A percentile compares a stretch with the other conserved stretches of the same genome.
Conservation (phyloP, 306 rosid genomes). For the Adenanthera pavonina region DNA sequence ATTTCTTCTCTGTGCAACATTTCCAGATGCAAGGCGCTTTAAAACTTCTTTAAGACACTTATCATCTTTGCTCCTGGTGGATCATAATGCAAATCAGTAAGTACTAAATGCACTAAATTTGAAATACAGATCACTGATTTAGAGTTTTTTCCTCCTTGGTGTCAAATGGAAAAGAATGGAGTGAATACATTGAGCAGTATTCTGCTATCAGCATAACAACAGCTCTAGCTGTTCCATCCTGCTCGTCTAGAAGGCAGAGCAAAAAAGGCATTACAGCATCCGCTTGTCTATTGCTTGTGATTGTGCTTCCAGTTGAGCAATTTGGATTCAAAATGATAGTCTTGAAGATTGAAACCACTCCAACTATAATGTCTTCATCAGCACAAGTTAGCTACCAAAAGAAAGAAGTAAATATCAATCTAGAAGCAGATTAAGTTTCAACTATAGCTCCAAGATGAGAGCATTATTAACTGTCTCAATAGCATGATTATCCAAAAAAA, state of each 20-base stretch:
- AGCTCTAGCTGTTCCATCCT: constrained; percentile 80
- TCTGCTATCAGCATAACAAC: constrained; percentile 83
- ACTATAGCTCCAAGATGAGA: constrained; percentile 15
- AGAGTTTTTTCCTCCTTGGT: constrained; percentile 13
- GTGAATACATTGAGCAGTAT: constrained; percentile 75
- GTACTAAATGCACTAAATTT: constrained; percentile 1
- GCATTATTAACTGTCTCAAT: constrained; percentile 7
- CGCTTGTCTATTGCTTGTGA: constrained; percentile 50
- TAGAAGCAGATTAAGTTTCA: constrained; percentile 9
- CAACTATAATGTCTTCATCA: constrained; percentile 71
- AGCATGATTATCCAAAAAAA: constrained; percentile 2
- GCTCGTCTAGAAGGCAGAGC: constrained; percentile 84
- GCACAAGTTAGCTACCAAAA: constrained; percentile 68
- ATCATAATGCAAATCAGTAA: constrained; percentile 43
- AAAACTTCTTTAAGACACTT: constrained; percentile 74
- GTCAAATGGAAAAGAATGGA: constrained; percentile 39
- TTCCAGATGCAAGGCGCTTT: constrained; percentile 66
- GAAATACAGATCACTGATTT: constrained; percentile 19
- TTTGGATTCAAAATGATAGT: constrained; percentile 69
- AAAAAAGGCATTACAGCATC: constrained; percentile 65
- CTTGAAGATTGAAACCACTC: constrained; percentile 75
- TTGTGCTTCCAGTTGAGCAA: constrained; percentile 54
- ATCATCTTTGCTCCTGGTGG: constrained; percentile 66
- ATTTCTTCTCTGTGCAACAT: constrained; percentile 75
- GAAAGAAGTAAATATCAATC: constrained; percentile 28